phyloP scores from a whole-genome alignment of 768 basidiomycete species.

The Daedaleopsis sinensis region DNA sequence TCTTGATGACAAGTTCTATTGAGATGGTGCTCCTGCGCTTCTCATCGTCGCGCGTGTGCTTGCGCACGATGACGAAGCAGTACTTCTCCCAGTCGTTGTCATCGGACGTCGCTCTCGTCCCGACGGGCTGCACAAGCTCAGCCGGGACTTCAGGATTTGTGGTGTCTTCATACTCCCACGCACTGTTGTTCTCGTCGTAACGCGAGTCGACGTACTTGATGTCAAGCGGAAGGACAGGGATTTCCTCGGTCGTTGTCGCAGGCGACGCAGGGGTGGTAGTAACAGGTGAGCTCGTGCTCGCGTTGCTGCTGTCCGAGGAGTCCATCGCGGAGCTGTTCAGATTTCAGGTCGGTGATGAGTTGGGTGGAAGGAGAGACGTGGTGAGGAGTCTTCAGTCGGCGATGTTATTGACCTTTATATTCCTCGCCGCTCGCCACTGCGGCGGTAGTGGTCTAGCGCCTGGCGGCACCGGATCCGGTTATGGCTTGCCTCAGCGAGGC shows the following conservation, averaged over 20 bases:
- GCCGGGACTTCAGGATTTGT: conserved; percentile 45
- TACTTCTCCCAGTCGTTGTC: conserved; percentile 56
- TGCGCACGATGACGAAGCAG: conserved; percentile 60
- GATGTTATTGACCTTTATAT: too few relatives aligned
- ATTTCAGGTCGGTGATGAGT: too few relatives aligned
- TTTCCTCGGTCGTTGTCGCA: neutral
- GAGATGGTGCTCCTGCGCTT: neutral
- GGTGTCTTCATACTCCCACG: conserved; percentile 64
- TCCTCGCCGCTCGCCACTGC: too few relatives aligned
- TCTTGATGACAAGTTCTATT: conserved; percentile 60
- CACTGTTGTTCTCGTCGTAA: conserved; percentile 57
- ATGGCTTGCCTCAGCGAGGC: too few relatives aligned
- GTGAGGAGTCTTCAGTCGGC: too few relatives aligned
- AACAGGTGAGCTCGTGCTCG: neutral
- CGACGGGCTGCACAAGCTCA: conserved; percentile 17
- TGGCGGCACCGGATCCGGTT: too few relatives aligned
- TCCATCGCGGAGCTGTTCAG: too few relatives aligned
- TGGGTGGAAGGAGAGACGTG: too few relatives aligned
- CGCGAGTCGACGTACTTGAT: conserved; percentile 63
- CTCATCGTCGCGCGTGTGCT: conserved; percentile 44
- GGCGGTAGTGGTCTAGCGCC: too few relatives aligned
- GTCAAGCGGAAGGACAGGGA: conserved; percentile 51
- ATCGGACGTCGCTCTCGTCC: neutral
- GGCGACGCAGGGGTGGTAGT: neutral
- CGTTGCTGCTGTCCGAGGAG: neutral